These are phyloP conservation scores for Phanerochaete carnosa DNA, from an alignment of 768 basidiomycete species.

Conservation along the genomic window DNA sequence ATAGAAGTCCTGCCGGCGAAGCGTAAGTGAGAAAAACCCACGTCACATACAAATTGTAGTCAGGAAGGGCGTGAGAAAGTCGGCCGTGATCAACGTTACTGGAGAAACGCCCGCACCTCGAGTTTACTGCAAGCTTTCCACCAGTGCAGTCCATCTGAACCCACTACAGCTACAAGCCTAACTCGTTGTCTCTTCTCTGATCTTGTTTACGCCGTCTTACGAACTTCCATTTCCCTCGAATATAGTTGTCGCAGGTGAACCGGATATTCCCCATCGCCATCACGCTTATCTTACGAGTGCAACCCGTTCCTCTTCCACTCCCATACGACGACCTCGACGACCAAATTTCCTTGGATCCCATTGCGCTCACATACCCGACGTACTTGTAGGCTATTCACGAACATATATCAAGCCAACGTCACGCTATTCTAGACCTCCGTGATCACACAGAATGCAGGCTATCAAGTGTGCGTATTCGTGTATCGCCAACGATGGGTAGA, in stretches of 20 bases:
- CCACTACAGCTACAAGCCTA: neutral
- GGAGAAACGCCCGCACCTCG: neutral
- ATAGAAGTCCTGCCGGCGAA: too few species aligned
- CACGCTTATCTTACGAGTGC: slow-evolving; percentile 11
- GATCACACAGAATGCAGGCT: slow-evolving; percentile 65
- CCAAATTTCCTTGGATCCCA: neutral
- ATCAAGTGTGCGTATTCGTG: slow-evolving; percentile 73
- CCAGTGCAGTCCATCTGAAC: neutral
- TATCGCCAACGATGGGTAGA: slow-evolving; percentile 5
- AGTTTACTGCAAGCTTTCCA: neutral
- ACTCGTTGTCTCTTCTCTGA: slow-evolving; percentile 1
- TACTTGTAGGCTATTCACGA: slow-evolving; percentile 11
- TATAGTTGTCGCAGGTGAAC: slow-evolving; percentile 8
- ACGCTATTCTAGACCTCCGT: slow-evolving; percentile 19
- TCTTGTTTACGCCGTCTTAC: slow-evolving; percentile 6
- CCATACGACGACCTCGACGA: slow-evolving; percentile 8
- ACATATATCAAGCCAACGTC: slow-evolving; percentile 12
- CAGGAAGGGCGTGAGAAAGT: slow-evolving; percentile 20
- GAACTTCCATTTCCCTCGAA: neutral
- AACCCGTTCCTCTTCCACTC: slow-evolving; percentile 6
- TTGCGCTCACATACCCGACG: neutral
- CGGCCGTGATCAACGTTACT: slow-evolving; percentile 15
- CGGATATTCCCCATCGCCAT: slow-evolving; percentile 9
- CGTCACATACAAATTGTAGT: neutral
- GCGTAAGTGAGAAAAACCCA: too few species aligned